These are phyloP conservation scores for Vitis riparia DNA, from an alignment of 164 flowering plant genomes.

Conservation along the genomic window DNA sequence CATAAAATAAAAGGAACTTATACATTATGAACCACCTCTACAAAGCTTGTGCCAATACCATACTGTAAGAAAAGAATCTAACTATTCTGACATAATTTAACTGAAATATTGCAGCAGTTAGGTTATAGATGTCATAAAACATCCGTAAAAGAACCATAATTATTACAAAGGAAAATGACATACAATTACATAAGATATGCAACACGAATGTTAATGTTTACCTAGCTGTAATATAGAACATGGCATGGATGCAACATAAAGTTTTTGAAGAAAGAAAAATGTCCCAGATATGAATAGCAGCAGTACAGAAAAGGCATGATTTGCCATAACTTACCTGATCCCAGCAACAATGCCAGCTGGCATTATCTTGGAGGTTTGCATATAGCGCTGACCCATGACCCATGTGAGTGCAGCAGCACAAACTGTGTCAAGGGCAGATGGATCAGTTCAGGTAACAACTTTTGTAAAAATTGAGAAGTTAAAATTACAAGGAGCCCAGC, in stretches of 20 bases:
- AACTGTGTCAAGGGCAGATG: conserved; percentile 42
- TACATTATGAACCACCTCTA: too few species aligned
- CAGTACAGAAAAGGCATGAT: background rate
- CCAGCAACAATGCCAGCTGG: conserved; percentile 92
- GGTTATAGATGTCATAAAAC: too few species aligned
- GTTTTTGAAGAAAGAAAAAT: too few species aligned
- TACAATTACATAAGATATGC: background rate
- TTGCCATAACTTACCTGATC: conserved; percentile 58
- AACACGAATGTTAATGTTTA: background rate
- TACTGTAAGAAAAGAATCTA: too few species aligned
- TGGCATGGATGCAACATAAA: background rate
- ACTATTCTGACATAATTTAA: too few species aligned
- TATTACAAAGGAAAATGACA: too few species aligned
- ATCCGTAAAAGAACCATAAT: too few species aligned
- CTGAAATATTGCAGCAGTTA: too few species aligned
- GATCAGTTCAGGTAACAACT: conserved; percentile 10
- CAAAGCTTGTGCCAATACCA: too few species aligned
- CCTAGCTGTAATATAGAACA: background rate
- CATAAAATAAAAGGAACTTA: too few species aligned
- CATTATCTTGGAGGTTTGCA: conserved; percentile 87
- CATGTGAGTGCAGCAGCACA: conserved; percentile 62
- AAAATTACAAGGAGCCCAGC: background rate
- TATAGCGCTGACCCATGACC: conserved; percentile 90
- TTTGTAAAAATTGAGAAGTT: background rate
- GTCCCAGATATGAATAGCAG: background rate